phyloP scores from a whole-genome alignment of 2,329 filamentous ascomycete genomes.

The Colletotrichum tofieldiae region DNA sequence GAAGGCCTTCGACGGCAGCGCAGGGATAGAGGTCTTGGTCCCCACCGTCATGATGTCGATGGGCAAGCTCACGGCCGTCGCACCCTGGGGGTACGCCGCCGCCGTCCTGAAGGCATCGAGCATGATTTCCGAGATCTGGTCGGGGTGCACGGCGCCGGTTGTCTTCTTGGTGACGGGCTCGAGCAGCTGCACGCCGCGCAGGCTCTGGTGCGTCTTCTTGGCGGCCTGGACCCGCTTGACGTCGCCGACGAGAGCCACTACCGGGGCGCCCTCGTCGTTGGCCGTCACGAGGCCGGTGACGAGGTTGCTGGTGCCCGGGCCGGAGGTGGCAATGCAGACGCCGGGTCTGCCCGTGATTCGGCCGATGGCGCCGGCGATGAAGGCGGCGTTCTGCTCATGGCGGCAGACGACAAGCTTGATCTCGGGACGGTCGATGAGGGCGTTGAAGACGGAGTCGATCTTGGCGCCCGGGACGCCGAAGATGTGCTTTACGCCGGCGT shows the following conservation, averaged over 20 bases:
- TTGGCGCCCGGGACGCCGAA: conserved; percentile 66
- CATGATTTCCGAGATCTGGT: conserved; percentile 63
- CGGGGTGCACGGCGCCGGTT: conserved; percentile 60
- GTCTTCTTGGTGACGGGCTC: conserved; percentile 60
- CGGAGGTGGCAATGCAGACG: conserved; percentile 63
- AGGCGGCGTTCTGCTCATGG: conserved; percentile 66
- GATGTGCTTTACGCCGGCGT: conserved; percentile 60
- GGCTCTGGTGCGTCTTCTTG: conserved; percentile 63
- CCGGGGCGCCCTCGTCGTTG: conserved; percentile 63
- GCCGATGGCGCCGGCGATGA: conserved; percentile 64
- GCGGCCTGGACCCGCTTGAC: conserved; percentile 60
- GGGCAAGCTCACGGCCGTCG: conserved; percentile 60
- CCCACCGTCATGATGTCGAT: conserved; percentile 60
- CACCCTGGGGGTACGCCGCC: conserved; percentile 58
- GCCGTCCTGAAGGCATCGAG: conserved; percentile 62
- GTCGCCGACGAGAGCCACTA: conserved; percentile 64
- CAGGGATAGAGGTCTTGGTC: conserved; percentile 52
- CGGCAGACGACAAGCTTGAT: conserved; percentile 63
- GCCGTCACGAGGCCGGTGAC: conserved; percentile 63
- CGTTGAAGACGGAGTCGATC: conserved; percentile 65
- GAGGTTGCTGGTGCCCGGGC: conserved; percentile 63
- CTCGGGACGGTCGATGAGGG: conserved; percentile 61
- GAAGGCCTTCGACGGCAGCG: conserved; percentile 58
- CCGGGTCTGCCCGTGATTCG: conserved; percentile 62
- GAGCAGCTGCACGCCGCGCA: conserved; percentile 61